A percentile compares a stretch with the other conserved stretches of the same genome.
Conservation (phyloP, 106 monocot species). For the Iris macrosiphon region DNA sequence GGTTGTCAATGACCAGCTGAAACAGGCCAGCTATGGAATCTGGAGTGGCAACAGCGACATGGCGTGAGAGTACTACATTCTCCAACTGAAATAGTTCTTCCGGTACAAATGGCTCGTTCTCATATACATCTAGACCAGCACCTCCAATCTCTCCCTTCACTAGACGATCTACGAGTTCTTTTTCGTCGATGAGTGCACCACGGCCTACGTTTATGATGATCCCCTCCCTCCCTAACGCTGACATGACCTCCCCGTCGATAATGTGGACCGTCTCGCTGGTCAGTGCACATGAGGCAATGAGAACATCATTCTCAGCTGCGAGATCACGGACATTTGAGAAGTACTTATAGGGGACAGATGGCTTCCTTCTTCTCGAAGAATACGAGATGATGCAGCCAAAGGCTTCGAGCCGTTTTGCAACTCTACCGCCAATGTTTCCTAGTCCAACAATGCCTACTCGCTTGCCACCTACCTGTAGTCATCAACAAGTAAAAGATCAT, state of each 20-base stretch:
- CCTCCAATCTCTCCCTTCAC: constrained; percentile 42
- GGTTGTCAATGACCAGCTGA: constrained; percentile 26
- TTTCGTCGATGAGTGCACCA: constrained; percentile 38
- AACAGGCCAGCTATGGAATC: constrained; percentile 18
- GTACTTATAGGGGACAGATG: constrained; percentile 22
- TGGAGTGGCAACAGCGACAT: constrained; percentile 26
- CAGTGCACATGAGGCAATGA: constrained; percentile 44
- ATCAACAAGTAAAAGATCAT: no score
- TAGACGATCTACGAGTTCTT: constrained; percentile 30
- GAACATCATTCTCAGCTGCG: constrained; percentile 37
- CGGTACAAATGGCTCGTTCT: constrained; percentile 49
- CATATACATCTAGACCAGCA: constrained; percentile 77
- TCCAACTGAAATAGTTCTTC: constrained; percentile 41
- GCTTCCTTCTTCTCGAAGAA: constrained; percentile 26
- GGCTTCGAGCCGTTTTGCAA: constrained; percentile 59
- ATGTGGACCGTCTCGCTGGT: constrained; percentile 56
- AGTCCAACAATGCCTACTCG: constrained; percentile 51
- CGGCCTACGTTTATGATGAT: constrained; percentile 44
- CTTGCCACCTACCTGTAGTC: constrained; percentile 46
- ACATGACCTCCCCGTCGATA: constrained; percentile 46
- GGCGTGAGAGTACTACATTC: constrained; percentile 61
- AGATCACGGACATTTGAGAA: constrained; percentile 23
- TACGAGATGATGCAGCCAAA: constrained; percentile 50
- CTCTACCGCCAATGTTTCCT: constrained; percentile 53
- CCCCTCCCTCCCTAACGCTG: constrained; percentile 49